Base-by-base conservation (phyloP, 1,284 basidiomycete species). In the Tilletia setariae region DNA sequence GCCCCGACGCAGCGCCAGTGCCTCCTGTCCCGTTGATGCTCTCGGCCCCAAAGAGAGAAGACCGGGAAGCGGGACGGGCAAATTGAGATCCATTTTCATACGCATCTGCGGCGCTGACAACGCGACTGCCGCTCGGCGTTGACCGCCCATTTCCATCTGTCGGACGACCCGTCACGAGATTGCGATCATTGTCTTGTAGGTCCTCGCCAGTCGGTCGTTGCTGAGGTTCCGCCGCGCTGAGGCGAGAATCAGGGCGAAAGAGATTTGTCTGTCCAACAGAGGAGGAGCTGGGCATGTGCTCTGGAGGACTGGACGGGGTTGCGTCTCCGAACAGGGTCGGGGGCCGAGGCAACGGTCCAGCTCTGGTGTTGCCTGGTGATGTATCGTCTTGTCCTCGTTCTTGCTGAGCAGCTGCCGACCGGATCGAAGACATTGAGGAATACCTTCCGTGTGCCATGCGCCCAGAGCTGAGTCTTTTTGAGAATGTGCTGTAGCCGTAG, bases 401-500 rank as follows among this genome's bases (percentile, higher is more conserved):
- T n/a, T n/a, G n/a, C n/a, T n/a, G n/a, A n/a, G n/a, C n/a, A n/a
- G n/a, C n/a, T n/a, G n/a, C n/a, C n/a, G n/a, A n/a, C n/a, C n/a
- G n/a, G n/a, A n/a, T n/a, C n/a, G n/a, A n/a, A n/a, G n/a, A n/a
- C n/a, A n/a, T n/a, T n/a, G n/a, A n/a, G n/a, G n/a, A n/a, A n/a
- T n/a, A n/a, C n/a, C n/a, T n/a, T n/a, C 43, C 43, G 43, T 44
- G 43, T 9, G 43, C 9, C 53, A 59, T 59, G 25, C 53, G 53
- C 7, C 53, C 53, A 25, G 8, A 28, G 25, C 53, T 59, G 8
- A 59, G 1, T 1, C 53, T 7, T 15, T 30, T 23, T 9, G 53
- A 21, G 28, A 59, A 59, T 7, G 53, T 59, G 53, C 53, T 6
- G 23, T 21, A 59, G 1, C 11, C 25, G 49, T 53, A 53, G 23